Base-by-base conservation (phyloP, 495 filamentous ascomycete species). In the Neurospora sp. region DNA sequence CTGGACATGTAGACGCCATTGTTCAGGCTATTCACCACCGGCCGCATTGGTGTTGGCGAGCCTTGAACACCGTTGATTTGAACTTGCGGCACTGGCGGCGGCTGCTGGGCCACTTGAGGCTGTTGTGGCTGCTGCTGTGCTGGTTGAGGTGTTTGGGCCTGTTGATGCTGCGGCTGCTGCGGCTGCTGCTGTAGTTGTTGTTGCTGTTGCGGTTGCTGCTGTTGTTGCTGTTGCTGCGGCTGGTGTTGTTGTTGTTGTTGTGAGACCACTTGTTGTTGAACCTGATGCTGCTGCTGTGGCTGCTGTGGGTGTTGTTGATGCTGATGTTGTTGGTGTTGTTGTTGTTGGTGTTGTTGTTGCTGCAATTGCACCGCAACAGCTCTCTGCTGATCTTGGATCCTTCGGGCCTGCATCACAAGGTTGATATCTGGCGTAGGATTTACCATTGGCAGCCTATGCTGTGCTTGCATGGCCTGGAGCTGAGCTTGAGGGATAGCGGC, bases 401-500 rank as follows among this genome's bases (percentile, higher is more conserved):
- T 88, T 73, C 90, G 88, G 49, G 86, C 87, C 73, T 86, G 86
- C 74, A 87, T 77, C 73, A 88, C 82, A 69, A 88, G 79, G 72
- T 84, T 83, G 44, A 87, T 81, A 70, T 93, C 89, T 31, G 86
- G 83, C 80, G 91, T 88, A n/a, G 88, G 72, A 73, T 86, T 90
- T 12, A 87, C 90, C 82, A 94, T 91, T 7, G 89, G 86, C 77
- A 92, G 83, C 16, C 90, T 82, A 49, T 88, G 82, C 81, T 86
- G 89, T 77, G 83, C 90, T 79, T 84, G 88, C 77, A 87, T 86
- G 72, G 80, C 86, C 78, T 83, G 85, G 69, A 91, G 90, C 85
- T 96, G 93, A 40, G 90, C 90, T 54, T 90, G 92, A 66, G 91
- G 90, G 74, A 94, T 85, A 77, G 89, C 88, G 76, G 91, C 90